Evolutionary conservation across 2,329 filamentous ascomycete species (phyloP), one percentile per base, ranked within the genome.

Genomic region (Fusarium proliferatum): DNA sequence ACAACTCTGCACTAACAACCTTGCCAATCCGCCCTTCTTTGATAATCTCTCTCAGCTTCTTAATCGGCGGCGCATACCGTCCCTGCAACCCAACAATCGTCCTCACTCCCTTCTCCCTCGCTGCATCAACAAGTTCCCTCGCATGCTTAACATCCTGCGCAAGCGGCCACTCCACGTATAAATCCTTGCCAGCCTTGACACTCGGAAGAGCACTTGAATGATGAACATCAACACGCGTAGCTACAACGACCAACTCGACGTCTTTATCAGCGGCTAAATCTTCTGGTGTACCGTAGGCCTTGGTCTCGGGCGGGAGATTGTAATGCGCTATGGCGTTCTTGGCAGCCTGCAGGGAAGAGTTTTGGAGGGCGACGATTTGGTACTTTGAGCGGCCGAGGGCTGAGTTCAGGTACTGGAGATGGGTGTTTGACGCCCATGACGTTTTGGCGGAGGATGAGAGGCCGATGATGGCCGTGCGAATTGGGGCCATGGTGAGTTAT

Each of bases 101-200:
- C 38, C 79, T 79, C 7, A 78, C 77, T 2, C 83, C 79, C 10
- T 80, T 80, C 30, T 80, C 58, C 6, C 67, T 74, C 0, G 82
- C 84, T 3, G 82, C 64, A 0, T 76, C 76, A 1, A 80, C 80
- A 62, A 91, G 78, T 48, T 86, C 84, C 21, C 76, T 73, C 0
- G 84, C 86, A 3, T 84, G 79, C 5, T 75, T 63, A 1, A 80
- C 77, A 60, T 86, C 84, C 19, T 85, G 79, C 0, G 86, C 87
- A 1, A 91, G 80, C 10, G 88, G 89, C 87, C 89, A 91, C 79
- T 91, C 89, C 1, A 89, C 83, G 64, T 82, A 91, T 0, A 88
- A 83, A 0, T 80, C 75, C 76, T 90, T 90, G 0, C 88, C 89
- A 0, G 87, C 86, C 19, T 81, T 80, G 3, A 90, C 70, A 21